A percentile compares a stretch with the other conserved stretches of the same genome.
phyloP scores from a whole-genome alignment of 2,329 filamentous ascomycete species.

The Zymoseptoria ardabiliae region DNA sequence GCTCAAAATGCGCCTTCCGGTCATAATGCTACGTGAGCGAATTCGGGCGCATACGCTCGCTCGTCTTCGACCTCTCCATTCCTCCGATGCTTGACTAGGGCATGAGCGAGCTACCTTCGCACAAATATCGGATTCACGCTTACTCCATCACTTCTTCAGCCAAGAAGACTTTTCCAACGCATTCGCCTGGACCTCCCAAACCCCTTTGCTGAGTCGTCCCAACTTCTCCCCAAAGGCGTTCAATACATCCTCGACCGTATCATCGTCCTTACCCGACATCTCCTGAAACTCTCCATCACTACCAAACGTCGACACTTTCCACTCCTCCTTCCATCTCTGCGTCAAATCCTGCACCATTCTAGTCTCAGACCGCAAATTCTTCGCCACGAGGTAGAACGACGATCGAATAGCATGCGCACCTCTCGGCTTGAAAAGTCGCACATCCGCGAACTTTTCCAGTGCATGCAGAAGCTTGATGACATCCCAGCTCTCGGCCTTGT shows the following conservation, averaged over 20 bases:
- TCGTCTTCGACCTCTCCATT: too few species aligned
- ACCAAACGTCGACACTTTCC: slow-evolving; percentile 9
- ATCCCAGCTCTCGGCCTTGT: slow-evolving; percentile 38
- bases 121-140: too few species aligned
- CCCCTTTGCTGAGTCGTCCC: neutral
- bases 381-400: slow-evolving; percentile 21
- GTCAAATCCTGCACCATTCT: slow-evolving; percentile 2
- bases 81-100: too few species aligned
- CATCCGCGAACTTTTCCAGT: slow-evolving; percentile 12
- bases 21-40: too few species aligned
- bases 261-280: neutral
- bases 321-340: slow-evolving; percentile 7
- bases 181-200: slow-evolving; percentile 9
- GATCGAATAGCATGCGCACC: slow-evolving; percentile 15
- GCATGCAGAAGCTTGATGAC: slow-evolving; percentile 5
- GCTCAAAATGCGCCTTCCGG: too few species aligned
- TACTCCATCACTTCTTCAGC: neutral
- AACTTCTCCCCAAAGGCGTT: slow-evolving; percentile 7
- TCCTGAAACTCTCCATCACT: slow-evolving; percentile 3
- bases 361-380: slow-evolving; percentile 6
- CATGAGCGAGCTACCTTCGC: too few species aligned
- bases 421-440: slow-evolving; percentile 18
- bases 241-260: slow-evolving; percentile 6
- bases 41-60: too few species aligned
- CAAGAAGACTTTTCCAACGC: neutral